Percentiles rank a stretch among this genome's conserved stretches.
Evolutionary conservation across 768 basidiomycete genomes (phyloP).

Genomic region (Hypsizygus marmoreus): DNA sequence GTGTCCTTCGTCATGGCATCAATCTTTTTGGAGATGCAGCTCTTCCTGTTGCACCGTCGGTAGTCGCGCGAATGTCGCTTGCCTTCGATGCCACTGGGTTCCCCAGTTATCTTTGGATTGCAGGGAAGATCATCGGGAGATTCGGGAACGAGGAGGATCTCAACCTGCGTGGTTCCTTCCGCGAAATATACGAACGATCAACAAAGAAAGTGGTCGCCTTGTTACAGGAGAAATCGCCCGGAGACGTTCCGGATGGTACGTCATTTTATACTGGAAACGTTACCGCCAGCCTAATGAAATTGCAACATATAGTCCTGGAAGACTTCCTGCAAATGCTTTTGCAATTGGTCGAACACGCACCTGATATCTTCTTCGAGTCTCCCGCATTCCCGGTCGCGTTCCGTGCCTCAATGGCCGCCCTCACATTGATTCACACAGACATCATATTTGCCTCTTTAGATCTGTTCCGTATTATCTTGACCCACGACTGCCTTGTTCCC

Average conservation of each 20-base stretch:
- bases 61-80: constrained; percentile 73
- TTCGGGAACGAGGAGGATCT: constrained; percentile 71
- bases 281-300: constrained; percentile 3
- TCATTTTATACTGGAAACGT: constrained; percentile 3
- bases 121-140: constrained; percentile 78
- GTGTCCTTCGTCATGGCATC: constrained; percentile 82
- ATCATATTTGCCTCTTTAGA: constrained; percentile 83
- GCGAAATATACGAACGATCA: constrained; percentile 70
- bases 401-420: constrained; percentile 71
- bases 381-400: constrained; percentile 78
- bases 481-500: constrained; percentile 68
- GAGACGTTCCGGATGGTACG: constrained; percentile 88
- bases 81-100: constrained; percentile 81
- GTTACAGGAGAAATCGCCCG: constrained; percentile 66
- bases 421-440: constrained; percentile 82
- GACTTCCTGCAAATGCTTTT: constrained; percentile 87
- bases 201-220: constrained; percentile 71
- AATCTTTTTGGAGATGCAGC: constrained; percentile 74
- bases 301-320: constrained; percentile 70
- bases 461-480: constrained; percentile 72
- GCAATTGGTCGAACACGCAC: constrained; percentile 64
- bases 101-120: constrained; percentile 92
- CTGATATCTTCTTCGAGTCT: constrained; percentile 80
- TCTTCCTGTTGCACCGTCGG: constrained; percentile 65
- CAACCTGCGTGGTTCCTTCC: constrained; percentile 56